Evolutionary conservation across 192 early-diverging fungal species (phyloP).

Genomic region (Lobosporangium transversale): DNA sequence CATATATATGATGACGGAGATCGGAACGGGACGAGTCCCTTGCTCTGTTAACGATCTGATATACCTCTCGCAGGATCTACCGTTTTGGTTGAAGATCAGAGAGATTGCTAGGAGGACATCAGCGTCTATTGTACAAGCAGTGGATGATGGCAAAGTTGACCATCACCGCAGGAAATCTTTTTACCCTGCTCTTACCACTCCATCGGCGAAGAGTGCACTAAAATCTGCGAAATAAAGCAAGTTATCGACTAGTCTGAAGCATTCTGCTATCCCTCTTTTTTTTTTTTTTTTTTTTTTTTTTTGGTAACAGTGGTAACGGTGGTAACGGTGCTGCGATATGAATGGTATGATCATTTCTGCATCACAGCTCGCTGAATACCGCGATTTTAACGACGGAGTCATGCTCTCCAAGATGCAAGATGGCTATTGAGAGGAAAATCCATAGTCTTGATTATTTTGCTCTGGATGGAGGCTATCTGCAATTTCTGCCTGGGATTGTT

Average conservation of each 20-base stretch:
- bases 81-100: constrained; percentile 38
- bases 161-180: constrained; percentile 29
- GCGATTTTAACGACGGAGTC: no score
- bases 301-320: no score
- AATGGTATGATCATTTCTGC: neutral
- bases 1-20: constrained; percentile 33
- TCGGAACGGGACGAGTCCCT: constrained; percentile 35
- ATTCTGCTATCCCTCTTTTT: no score
- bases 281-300: no score
- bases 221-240: constrained; percentile 35
- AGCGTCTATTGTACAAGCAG: constrained; percentile 34
- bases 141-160: constrained; percentile 32
- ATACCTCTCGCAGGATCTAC: constrained; percentile 32
- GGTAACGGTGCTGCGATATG: neutral
- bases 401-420: no score
- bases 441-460: neutral
- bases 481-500: neutral
- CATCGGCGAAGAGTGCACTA: constrained; percentile 27
- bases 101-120: constrained; percentile 38
- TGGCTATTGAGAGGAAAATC: constrained; percentile 1
- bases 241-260: no score
- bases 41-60: constrained; percentile 36
- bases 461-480: no score
- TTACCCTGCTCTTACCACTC: constrained; percentile 40
- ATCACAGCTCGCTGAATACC: neutral